Evolutionary conservation across 208 protist species (phyloP).

Genomic region (Trypanosoma mega): DNA sequence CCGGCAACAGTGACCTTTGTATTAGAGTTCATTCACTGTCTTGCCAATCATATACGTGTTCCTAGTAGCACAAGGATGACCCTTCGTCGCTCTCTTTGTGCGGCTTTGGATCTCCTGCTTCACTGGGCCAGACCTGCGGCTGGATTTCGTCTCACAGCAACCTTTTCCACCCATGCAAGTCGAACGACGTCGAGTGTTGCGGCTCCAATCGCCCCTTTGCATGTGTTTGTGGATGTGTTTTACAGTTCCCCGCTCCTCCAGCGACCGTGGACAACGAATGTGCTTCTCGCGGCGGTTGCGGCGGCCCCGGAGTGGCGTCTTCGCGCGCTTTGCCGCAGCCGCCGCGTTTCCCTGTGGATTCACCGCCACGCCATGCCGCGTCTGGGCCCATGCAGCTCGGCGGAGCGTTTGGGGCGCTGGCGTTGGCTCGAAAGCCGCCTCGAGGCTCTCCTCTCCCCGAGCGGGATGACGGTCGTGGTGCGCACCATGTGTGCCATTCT

Average conservation of each 20-base stretch:
- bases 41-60: not conserved
- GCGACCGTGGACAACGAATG: conserved; percentile 4
- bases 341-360: conserved; percentile 1
- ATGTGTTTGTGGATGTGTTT: conserved; percentile 1
- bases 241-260: conserved; percentile 9
- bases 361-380: not conserved
- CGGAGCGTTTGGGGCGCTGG: not conserved
- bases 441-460: not conserved
- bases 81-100: not conserved
- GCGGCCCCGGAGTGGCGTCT: conserved; percentile 9
- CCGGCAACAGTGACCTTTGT: not conserved
- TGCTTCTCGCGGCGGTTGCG: not conserved
- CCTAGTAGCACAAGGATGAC: not conserved
- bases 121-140: conserved; percentile 8
- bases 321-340: not conserved
- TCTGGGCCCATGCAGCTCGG: not conserved
- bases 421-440: conserved; percentile 2
- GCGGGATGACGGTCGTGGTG: not conserved
- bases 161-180: no score
- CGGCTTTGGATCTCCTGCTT: conserved; percentile 1
- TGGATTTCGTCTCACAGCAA: not conserved
- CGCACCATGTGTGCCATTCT: conserved; percentile 12
- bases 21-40: not conserved
- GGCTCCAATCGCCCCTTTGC: not conserved
- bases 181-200: not conserved